Percentiles rank a stretch among this genome's conserved stretches.
These are phyloP conservation scores for Rosa persica DNA, from an alignment of 306 rosid genomes.

Conservation along the genomic window DNA sequence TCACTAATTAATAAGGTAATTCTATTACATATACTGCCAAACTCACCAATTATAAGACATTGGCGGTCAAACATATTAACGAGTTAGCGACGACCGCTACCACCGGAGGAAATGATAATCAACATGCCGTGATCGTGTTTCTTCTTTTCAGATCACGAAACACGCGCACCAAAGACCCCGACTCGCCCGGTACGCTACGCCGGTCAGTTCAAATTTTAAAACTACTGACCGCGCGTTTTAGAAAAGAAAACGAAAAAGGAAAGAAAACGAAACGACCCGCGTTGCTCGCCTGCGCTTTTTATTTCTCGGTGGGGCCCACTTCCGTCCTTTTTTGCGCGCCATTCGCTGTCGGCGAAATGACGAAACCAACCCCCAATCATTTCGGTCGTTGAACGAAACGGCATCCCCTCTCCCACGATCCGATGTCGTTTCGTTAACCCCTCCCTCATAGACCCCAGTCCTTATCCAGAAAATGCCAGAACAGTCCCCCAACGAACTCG, in stretches of 20 bases:
- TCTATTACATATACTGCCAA: too few relatives aligned
- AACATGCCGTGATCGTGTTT: too few relatives aligned
- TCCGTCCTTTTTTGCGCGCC: constrained; percentile 12
- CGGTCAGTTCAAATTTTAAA: constrained; percentile 21
- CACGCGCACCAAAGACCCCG: neutral
- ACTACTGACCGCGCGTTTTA: constrained; percentile 11
- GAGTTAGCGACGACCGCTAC: too few relatives aligned
- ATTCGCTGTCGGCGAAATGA: neutral
- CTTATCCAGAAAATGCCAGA: neutral
- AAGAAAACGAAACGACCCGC: neutral
- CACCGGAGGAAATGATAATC: too few relatives aligned
- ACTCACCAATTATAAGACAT: too few relatives aligned
- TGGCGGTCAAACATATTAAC: too few relatives aligned
- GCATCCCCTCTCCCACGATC: neutral
- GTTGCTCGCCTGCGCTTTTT: neutral
- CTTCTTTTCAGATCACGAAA: neutral
- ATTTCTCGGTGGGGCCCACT: constrained; percentile 1
- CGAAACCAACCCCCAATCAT: constrained; percentile 10
- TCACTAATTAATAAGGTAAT: too few relatives aligned
- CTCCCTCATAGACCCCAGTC: neutral
- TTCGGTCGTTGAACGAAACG: constrained; percentile 5
- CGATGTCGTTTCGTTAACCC: constrained; percentile 12
- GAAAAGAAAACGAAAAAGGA: neutral
- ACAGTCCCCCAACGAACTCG: constrained; percentile 3
- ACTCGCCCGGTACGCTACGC: neutral